Conservation (phyloP, 2,329 filamentous ascomycete genomes). For the Elsinoe necatrix region DNA sequence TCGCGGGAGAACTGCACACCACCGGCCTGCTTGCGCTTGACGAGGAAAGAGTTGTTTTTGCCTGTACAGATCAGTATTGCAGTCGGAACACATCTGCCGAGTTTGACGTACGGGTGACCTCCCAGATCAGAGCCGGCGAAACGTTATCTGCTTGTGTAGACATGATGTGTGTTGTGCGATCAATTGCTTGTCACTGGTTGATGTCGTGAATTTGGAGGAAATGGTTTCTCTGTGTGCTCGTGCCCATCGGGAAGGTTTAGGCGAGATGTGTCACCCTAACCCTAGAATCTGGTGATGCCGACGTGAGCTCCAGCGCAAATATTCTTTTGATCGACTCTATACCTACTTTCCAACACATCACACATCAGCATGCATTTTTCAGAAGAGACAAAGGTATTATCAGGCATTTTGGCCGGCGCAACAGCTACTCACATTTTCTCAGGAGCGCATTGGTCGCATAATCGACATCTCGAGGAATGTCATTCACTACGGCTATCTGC, state of each 20-base stretch:
- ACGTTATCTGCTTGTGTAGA: constrained; percentile 97
- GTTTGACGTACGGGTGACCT: constrained; percentile 56
- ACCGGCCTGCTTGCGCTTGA: constrained; percentile 75
- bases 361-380: constrained; percentile 57
- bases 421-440: constrained; percentile 23
- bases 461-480: constrained; percentile 90
- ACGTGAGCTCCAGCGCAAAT: background rate
- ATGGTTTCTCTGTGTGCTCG: background rate
- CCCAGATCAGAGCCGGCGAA: constrained; percentile 82
- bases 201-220: background rate
- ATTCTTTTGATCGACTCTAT: background rate
- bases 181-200: constrained; percentile 8
- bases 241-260: background rate
- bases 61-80: constrained; percentile 44
- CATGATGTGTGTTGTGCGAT: constrained; percentile 52
- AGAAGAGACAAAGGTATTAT: constrained; percentile 84
- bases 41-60: constrained; percentile 80
- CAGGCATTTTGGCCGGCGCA: background rate
- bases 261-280: background rate
- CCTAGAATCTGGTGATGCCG: background rate
- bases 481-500: constrained; percentile 96
- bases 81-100: background rate
- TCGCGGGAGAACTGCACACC: constrained; percentile 88
- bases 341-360: background rate
- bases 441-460: constrained; percentile 97